phyloP scores from a whole-genome alignment of 768 basidiomycete species.

The Asterophora lycoperdoides region DNA sequence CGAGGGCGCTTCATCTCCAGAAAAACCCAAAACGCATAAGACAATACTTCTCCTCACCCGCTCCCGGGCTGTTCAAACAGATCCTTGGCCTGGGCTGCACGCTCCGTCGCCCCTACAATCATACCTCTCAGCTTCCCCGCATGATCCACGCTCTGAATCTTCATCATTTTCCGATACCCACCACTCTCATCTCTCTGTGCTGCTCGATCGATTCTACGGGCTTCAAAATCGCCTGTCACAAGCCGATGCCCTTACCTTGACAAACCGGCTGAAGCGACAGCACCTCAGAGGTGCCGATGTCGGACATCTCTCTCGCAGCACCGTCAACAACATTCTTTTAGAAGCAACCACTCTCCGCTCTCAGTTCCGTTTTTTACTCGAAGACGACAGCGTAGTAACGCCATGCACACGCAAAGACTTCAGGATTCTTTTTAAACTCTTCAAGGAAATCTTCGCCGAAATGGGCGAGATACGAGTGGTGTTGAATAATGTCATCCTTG shows the following conservation, averaged over 20 bases:
- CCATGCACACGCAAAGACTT: conserved; percentile 77
- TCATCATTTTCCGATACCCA: conserved; percentile 59
- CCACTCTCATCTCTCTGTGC: conserved; percentile 49
- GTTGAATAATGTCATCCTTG: conserved; percentile 87
- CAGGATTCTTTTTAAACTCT: conserved; percentile 72
- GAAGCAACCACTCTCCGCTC: conserved; percentile 68
- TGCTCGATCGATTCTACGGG: conserved; percentile 60
- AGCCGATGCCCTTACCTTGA: conserved; percentile 84
- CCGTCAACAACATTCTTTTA: conserved; percentile 65
- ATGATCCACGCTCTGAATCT: conserved; percentile 68
- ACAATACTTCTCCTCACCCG: conserved; percentile 53
- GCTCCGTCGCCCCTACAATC: conserved; percentile 32
- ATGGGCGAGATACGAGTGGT: conserved; percentile 76
- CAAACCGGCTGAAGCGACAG: conserved; percentile 87
- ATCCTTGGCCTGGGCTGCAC: conserved; percentile 32
- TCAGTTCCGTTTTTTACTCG: conserved; percentile 69
- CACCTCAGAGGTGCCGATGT: conserved; percentile 83
- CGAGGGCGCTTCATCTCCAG: conserved; percentile 24
- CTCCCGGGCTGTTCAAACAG: conserved; percentile 69
- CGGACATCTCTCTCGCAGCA: conserved; percentile 78
- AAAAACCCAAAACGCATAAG: conserved; percentile 36
- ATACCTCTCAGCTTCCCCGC: conserved; percentile 40
- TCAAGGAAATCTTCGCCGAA: conserved; percentile 82
- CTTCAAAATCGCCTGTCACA: conserved; percentile 56
- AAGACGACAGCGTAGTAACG: conserved; percentile 65